A percentile compares a stretch with the other conserved stretches of the same genome.
phyloP scores from a whole-genome alignment of 169 alveolate genomes.

The Prorocentrum cordatum region DNA sequence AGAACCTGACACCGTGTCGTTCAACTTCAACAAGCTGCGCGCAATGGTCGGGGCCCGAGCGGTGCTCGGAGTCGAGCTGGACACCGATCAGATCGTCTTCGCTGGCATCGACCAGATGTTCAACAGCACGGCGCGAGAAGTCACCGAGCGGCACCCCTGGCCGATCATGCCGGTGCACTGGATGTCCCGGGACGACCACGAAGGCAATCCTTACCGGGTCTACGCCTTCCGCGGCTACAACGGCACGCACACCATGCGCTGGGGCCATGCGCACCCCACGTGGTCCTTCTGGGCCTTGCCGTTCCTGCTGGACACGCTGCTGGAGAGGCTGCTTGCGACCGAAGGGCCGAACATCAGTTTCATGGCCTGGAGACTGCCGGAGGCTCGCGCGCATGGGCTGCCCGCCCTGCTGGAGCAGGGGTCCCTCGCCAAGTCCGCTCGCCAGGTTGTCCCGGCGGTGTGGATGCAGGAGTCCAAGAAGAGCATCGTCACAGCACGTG shows the following conservation, averaged over 20 bases:
- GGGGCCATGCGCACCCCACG: not conserved
- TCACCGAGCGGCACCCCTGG: conserved; percentile 16
- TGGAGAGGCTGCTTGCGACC: too few relatives aligned
- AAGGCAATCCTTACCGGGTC: conserved; percentile 29
- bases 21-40: conserved; percentile 62
- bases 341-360: too few relatives aligned
- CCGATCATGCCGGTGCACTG: conserved; percentile 63
- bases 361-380: too few relatives aligned
- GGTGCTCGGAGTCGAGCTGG: conserved; percentile 19
- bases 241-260: conserved; percentile 53
- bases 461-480: too few relatives aligned
- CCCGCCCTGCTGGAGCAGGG: too few relatives aligned
- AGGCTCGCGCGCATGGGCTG: too few relatives aligned
- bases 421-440: too few relatives aligned
- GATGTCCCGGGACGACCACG: conserved; percentile 16
- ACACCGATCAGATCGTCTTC: conserved; percentile 40
- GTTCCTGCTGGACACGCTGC: conserved; percentile 2
- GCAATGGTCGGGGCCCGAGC: conserved; percentile 16
- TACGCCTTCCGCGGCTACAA: conserved; percentile 28
- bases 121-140: conserved; percentile 24
- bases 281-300: conserved; percentile 58
- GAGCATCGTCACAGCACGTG: too few relatives aligned
- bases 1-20: too few relatives aligned
- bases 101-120: conserved; percentile 45
- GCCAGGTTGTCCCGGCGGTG: too few relatives aligned